Evolutionary conservation across 2,329 filamentous ascomycete species (phyloP), one percentile per base, ranked within the genome.

Genomic region (Fusarium sp.): DNA sequence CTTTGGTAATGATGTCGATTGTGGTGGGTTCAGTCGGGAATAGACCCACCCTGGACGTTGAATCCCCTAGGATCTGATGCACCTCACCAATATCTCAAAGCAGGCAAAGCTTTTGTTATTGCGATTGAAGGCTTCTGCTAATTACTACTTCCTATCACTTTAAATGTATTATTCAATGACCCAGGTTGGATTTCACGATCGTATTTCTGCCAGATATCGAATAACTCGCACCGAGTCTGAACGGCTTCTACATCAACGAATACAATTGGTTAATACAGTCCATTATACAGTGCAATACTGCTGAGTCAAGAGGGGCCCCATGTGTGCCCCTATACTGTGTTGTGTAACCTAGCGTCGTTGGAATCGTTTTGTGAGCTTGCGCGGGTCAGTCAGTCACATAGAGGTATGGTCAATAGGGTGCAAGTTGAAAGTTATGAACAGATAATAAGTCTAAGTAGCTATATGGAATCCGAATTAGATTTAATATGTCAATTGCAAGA

Each of bases 1-100:
- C 33, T 54, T 64, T 68, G 57, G 40, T 54, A 33, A 73, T 73
- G 58, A 73, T 73, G 69, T 71, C 67, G 69, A 70, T 60, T 66
- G n/a, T 61, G 56, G 66, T 66, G 56, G 60, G 49, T 30, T 71
- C 53, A 50, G 50, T 32, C 43, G 25, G 54, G 54, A 54, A 52
- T 43, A 43, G 46, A 67, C 57, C 70, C 70, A 71, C 69, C 50
- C 37, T 42, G 8, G 30, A n/a, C 47, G 21, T 54, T 52, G n/a
- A 35, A 52, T 19, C n/a, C 47, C 8, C n/a, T 23, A 15, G 6
- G 32, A 52, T 35, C 16, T 21, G 9, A 11, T 49, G 7, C 16
- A 25, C 11, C n/a, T 35, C 47, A 52, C 6, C n/a, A 21, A 35
- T 25, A 35, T 6, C 11, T 25, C 9, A 13, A 8, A 19, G n/a